These are phyloP conservation scores for Euclidium syriacum DNA, from an alignment of 345 rosid genomes.

Conservation along the genomic window DNA sequence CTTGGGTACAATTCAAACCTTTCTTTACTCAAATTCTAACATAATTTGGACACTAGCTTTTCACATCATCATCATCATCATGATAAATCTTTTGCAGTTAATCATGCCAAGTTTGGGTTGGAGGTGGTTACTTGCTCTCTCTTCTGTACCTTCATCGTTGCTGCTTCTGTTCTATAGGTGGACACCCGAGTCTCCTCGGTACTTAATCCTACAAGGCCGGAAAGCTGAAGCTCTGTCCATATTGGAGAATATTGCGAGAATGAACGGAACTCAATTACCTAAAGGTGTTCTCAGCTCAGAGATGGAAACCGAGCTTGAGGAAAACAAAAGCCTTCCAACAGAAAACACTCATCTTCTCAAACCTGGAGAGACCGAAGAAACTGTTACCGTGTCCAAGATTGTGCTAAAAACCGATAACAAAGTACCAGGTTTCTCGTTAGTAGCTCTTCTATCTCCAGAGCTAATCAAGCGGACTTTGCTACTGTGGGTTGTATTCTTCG, in stretches of 20 bases:
- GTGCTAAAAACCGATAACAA: constrained; percentile 36
- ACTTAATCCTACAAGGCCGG: constrained; percentile 64
- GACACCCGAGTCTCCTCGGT: constrained; percentile 89
- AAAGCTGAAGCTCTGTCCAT: constrained; percentile 54
- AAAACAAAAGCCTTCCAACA: constrained; percentile 20
- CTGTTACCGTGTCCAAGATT: constrained; percentile 16
- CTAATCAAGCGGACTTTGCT: constrained; percentile 66
- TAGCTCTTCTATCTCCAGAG: constrained; percentile 62
- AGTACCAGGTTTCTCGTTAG: constrained; percentile 38
- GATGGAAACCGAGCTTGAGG: constrained; percentile 40
- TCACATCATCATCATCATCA: not conserved
- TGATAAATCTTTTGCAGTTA: constrained; percentile 51
- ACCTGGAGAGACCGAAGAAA: constrained; percentile 18
- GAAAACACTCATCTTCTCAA: constrained; percentile 45
- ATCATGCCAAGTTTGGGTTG: constrained; percentile 83
- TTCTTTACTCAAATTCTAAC: constrained; percentile 2
- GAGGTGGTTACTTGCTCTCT: constrained; percentile 89
- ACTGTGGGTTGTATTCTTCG: constrained; percentile 80
- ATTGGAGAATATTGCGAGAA: constrained; percentile 57
- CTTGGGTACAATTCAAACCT: constrained; percentile 56
- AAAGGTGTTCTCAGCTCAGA: constrained; percentile 64
- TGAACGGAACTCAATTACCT: constrained; percentile 55
- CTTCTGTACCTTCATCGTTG: constrained; percentile 65
- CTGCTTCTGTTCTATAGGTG: constrained; percentile 68
- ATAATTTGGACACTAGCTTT: not conserved